Conservation (phyloP, 2,329 filamentous ascomycete genomes). For the Epichloe coenophiala region DNA sequence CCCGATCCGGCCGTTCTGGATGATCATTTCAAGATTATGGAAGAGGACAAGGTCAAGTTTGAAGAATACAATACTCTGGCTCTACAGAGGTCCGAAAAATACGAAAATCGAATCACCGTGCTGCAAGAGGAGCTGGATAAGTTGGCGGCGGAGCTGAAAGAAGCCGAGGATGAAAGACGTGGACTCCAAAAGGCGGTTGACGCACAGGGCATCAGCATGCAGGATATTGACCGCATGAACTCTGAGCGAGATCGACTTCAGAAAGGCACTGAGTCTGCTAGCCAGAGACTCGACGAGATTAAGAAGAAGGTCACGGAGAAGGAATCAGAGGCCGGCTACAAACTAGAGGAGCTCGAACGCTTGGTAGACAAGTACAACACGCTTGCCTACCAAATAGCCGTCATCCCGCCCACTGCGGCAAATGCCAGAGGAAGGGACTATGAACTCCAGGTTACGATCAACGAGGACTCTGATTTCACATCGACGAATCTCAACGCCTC, state of each 20-base stretch:
- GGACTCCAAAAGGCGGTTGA: conserved; percentile 78
- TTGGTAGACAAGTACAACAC: conserved; percentile 88
- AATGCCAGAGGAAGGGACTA: conserved; percentile 79
- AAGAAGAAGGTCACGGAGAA: conserved; percentile 75
- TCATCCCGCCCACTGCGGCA: conserved; percentile 72
- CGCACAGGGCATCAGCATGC: conserved; percentile 85
- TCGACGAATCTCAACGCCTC: conserved; percentile 41
- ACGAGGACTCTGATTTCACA: conserved; percentile 64
- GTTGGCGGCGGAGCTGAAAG: conserved; percentile 57
- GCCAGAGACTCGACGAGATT: conserved; percentile 65
- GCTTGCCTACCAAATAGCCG: conserved; percentile 79
- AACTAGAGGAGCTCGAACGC: conserved; percentile 84
- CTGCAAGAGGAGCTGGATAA: conserved; percentile 81
- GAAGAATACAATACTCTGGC: conserved; percentile 86
- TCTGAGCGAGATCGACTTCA: conserved; percentile 89
- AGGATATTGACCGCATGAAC: conserved; percentile 98
- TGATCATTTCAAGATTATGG: conserved; percentile 81
- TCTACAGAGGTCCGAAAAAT: conserved; percentile 75
- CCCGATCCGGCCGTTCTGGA: conserved; percentile 75
- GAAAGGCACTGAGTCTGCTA: conserved; percentile 67
- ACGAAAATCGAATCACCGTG: conserved; percentile 65
- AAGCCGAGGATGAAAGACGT: conserved; percentile 70
- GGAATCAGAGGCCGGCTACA: conserved; percentile 73
- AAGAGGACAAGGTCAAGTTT: conserved; percentile 89
- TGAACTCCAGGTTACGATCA: conserved; percentile 73